phyloP scores from a whole-genome alignment of 2,329 filamentous ascomycete species.

The Cercospora sesami region DNA sequence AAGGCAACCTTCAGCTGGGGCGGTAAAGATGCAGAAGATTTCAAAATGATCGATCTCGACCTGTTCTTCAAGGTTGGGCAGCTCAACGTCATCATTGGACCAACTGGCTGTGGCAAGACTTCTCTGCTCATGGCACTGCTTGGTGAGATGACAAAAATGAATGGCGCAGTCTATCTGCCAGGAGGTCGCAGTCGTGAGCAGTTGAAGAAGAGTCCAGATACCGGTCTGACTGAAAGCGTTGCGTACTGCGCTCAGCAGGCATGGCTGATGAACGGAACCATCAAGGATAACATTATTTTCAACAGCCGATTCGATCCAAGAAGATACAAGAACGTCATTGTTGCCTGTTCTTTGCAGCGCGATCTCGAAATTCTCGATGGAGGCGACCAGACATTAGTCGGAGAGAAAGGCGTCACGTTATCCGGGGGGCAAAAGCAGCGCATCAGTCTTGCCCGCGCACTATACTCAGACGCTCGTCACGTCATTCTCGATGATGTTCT shows the following conservation, averaged over 20 bases:
- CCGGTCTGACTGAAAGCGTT: slow-evolving; percentile 83
- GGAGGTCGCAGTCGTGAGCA: slow-evolving; percentile 85
- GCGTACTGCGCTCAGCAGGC: slow-evolving; percentile 96
- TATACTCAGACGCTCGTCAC: slow-evolving; percentile 94
- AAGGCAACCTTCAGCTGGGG: slow-evolving; percentile 90
- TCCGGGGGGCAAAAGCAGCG: slow-evolving; percentile 97
- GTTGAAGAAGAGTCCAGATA: slow-evolving; percentile 75
- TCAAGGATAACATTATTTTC: slow-evolving; percentile 95
- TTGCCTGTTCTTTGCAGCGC: slow-evolving; percentile 85
- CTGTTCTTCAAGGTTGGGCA: slow-evolving; percentile 80
- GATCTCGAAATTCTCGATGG: slow-evolving; percentile 90
- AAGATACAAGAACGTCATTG: slow-evolving; percentile 83
- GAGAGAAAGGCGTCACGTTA: slow-evolving; percentile 94
- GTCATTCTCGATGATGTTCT: slow-evolving; percentile 91
- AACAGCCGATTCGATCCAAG: slow-evolving; percentile 75
- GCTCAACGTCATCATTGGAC: slow-evolving; percentile 88
- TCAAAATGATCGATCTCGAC: slow-evolving; percentile 78
- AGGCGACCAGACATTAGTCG: slow-evolving; percentile 90
- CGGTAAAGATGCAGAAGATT: slow-evolving; percentile 53
- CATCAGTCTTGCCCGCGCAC: slow-evolving; percentile 90
- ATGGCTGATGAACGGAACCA: slow-evolving; percentile 93
- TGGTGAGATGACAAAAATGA: slow-evolving; percentile 88
- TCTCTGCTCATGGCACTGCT: slow-evolving; percentile 93
- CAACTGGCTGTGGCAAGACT: slow-evolving; percentile 93
- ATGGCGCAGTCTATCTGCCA: slow-evolving; percentile 79